Evolutionary conservation across 2,329 filamentous ascomycete genomes (phyloP), one percentile per base, ranked within the genome.

Genomic region (Fusarium sp.): DNA sequence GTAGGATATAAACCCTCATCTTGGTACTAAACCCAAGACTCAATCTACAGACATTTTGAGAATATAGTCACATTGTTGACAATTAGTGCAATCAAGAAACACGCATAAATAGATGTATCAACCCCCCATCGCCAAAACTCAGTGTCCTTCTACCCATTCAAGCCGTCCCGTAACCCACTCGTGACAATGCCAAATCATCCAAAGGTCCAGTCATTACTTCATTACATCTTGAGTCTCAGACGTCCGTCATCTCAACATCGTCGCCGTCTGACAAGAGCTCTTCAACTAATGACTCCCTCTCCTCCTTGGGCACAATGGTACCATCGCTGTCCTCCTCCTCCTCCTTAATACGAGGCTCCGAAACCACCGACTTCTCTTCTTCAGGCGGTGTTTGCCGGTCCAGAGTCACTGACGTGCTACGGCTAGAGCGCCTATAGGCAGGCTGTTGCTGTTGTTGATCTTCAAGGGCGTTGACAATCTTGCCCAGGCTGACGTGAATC

Each of bases 401-500:
- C 11, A 74, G 62, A 2, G 69, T 64, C 11, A 84, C 78, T 1
- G 87, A 88, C 16, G 82, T 81, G 62, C 84, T 86, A 33, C 86
- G 83, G 75, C 86, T 87, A 10, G 80, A 84, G 27, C 84, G 82
- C 31, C 83, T 77, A n/a, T 81, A 75, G 42, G 74, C 75, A 3
- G 79, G 80, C 62, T 82, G 80, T 71, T 79, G 79, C 77, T 82
- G 80, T 69, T 79, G 79, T 69, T 79, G 79, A 77, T 87, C 87
- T 64, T 87, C 87, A 4, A 92, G 85, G 35, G 80, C 80, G 76
- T 92, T 92, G 72, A 92, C 90, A 62, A 92, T 92, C 83, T 92
- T 92, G 75, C 90, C 90, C 1, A 93, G 82, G 67, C 85, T 87
- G 72, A 92, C 88, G 75, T 93, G 91, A 61, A 93, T 88, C 80